These are phyloP conservation scores for Stephania yunnanensis DNA, from an alignment of 164 flowering plant species.

Conservation along the genomic window DNA sequence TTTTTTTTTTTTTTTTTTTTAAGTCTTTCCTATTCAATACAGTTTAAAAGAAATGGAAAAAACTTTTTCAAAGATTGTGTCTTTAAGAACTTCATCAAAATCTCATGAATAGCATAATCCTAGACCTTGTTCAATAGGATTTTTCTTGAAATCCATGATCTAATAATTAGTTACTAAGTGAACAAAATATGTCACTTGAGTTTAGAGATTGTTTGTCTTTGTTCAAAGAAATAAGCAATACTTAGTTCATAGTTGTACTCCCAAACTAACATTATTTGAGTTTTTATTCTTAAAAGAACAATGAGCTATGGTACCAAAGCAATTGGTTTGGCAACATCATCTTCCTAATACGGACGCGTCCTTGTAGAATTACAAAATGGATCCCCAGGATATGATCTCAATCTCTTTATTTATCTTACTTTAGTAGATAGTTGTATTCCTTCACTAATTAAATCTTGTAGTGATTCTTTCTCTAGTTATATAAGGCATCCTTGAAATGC, in stretches of 20 bases:
- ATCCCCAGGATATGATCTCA: no score
- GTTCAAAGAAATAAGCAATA: neutral
- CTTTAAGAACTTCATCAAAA: neutral
- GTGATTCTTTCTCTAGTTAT: neutral
- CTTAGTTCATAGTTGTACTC: neutral
- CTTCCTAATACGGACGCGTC: no score
- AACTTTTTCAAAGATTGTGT: neutral
- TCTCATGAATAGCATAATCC: neutral
- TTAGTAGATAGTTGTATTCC: neutral
- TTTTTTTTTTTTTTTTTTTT: neutral
- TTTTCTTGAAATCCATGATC: neutral
- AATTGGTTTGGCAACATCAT: no score
- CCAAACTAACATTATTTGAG: neutral
- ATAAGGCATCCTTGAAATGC: neutral
- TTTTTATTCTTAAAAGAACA: no score
- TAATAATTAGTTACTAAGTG: neutral
- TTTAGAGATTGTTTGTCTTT: no score
- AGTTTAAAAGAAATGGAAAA: neutral
- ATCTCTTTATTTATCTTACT: no score
- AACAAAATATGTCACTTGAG: neutral
- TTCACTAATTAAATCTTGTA: neutral
- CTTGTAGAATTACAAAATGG: no score
- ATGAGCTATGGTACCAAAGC: no score
- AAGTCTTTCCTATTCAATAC: no score
- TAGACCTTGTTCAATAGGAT: neutral